Conservation (phyloP, 129 eudicot genomes). For the Pittosporum tobira region DNA sequence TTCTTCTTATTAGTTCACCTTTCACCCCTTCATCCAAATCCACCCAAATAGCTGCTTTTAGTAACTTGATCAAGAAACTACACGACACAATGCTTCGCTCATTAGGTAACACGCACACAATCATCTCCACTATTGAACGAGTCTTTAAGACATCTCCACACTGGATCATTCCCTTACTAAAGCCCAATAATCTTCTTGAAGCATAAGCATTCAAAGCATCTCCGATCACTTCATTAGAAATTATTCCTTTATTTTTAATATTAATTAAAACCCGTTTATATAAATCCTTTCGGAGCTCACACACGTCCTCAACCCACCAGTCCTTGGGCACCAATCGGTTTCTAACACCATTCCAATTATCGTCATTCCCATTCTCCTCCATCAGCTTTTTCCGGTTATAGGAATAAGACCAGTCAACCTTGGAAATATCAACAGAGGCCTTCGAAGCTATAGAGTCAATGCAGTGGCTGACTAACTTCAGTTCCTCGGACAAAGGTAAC, state of each 20-base stretch:
- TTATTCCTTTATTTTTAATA: conserved; percentile 47
- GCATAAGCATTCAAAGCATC: conserved; percentile 87
- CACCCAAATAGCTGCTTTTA: conserved; percentile 60
- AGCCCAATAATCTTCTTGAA: conserved; percentile 55
- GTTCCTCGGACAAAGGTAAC: conserved; percentile 60
- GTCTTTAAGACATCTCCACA: conserved; percentile 42
- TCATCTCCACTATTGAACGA: conserved; percentile 44
- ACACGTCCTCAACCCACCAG: conserved; percentile 98
- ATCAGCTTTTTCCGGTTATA: conserved; percentile 72
- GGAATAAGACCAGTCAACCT: conserved; percentile 86
- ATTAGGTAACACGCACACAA: conserved; percentile 54
- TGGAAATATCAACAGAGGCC: conserved; percentile 66
- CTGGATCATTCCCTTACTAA: conserved; percentile 45
- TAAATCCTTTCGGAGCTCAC: conserved; percentile 73
- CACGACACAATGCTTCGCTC: conserved; percentile 76
- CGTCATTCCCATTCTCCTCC: conserved; percentile 51
- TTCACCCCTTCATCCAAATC: conserved; percentile 53
- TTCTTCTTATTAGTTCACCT: conserved; percentile 41
- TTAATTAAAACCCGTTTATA: conserved; percentile 52
- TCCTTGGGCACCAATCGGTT: conserved; percentile 67
- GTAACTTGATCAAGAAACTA: conserved; percentile 67
- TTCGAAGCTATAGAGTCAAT: conserved; percentile 72
- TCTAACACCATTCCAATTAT: conserved; percentile 41
- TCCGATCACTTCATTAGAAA: conserved; percentile 73
- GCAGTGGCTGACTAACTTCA: conserved; percentile 64